A percentile compares a stretch with the other conserved stretches of the same genome.
phyloP scores from a whole-genome alignment of 2,329 filamentous ascomycete genomes.

The Nakataea oryzae region DNA sequence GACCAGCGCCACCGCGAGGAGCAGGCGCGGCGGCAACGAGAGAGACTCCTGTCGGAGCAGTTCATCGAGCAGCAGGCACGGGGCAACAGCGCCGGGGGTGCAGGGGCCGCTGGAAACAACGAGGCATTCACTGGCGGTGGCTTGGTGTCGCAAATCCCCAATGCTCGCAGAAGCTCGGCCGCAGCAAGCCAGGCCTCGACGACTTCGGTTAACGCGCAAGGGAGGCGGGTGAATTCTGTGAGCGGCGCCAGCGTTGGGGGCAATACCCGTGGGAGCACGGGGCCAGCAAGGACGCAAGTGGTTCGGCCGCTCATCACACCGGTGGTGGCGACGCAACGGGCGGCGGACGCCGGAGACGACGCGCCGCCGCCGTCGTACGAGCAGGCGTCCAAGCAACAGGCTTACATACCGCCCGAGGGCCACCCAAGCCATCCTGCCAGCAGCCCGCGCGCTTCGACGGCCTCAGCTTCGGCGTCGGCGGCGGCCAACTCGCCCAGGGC shows the following conservation, averaged over 20 bases:
- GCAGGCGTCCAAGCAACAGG: constrained; percentile 39
- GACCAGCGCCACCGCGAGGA: constrained; percentile 62
- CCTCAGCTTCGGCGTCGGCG: neutral
- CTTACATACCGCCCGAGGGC: constrained; percentile 40
- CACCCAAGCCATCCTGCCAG: constrained; percentile 38
- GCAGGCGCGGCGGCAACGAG: constrained; percentile 51
- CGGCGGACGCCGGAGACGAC: constrained; percentile 27
- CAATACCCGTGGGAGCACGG: constrained; percentile 6
- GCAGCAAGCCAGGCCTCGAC: neutral
- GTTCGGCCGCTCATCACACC: constrained; percentile 32
- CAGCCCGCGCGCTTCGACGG: constrained; percentile 13
- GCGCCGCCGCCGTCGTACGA: constrained; percentile 49
- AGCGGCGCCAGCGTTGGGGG: neutral
- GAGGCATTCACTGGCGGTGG: neutral
- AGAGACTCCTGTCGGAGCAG: constrained; percentile 58
- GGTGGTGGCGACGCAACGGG: constrained; percentile 19
- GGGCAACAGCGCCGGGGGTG: constrained; percentile 9
- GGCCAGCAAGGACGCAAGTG: constrained; percentile 19
- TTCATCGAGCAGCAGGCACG: constrained; percentile 56
- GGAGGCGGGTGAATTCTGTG: constrained; percentile 17
- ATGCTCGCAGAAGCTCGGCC: constrained; percentile 4
- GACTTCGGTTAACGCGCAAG: constrained; percentile 20
- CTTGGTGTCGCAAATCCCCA: constrained; percentile 5
- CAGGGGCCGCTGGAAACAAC: neutral
- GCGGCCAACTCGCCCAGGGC: neutral